Evolutionary conservation across 2,329 filamentous ascomycete genomes (phyloP), one percentile per base, ranked within the genome.

Genomic region (Nothopassalora personata): DNA sequence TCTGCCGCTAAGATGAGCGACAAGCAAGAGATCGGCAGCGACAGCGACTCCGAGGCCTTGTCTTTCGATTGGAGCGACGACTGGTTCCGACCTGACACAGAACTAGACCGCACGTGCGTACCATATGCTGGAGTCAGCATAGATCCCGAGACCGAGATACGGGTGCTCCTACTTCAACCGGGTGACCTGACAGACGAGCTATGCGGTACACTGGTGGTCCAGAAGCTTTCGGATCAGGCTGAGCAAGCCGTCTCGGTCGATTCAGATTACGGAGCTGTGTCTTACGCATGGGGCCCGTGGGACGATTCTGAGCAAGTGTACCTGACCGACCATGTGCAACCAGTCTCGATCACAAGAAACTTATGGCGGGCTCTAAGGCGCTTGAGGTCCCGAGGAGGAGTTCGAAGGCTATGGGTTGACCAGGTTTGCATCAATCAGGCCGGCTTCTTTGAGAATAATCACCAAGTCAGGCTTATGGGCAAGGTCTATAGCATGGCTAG

Each of bases 391-490:
- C 23, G n/a, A n/a, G 48, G 33, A 18, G 6, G 7, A 33, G 8
- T 13, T 2, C 48, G 48, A 10, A 13, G 23, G 5, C n/a, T 77
- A 7, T 76, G 73, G 74, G 67, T 73, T 19, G 74, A 76, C 63
- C 67, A 62, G 13, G 58, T 76, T 1, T 75, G 73, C 56, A 74
- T 75, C 53, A 64, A 74, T 54, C 70, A 73, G 46, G 39, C 61
- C 4, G 60, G 71, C 48, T 33, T 56, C 15, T 48, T 62, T 1
- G 74, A 75, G 55, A 69, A 69, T 46, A 71, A 70, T 43, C 57
- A 67, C 28, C 74, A 76, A 58, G 72, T 76, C 2, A 60, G 64
- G 30, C 67, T 72, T 60, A 76, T 77, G 73, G 53, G 67, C 2
- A 49, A 57, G 1, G 72, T 76, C 18, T 76, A 75, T 54, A 27